These are phyloP conservation scores for Thielaviopsis punctulata DNA, from an alignment of 2,329 filamentous ascomycete species.

Conservation along the genomic window DNA sequence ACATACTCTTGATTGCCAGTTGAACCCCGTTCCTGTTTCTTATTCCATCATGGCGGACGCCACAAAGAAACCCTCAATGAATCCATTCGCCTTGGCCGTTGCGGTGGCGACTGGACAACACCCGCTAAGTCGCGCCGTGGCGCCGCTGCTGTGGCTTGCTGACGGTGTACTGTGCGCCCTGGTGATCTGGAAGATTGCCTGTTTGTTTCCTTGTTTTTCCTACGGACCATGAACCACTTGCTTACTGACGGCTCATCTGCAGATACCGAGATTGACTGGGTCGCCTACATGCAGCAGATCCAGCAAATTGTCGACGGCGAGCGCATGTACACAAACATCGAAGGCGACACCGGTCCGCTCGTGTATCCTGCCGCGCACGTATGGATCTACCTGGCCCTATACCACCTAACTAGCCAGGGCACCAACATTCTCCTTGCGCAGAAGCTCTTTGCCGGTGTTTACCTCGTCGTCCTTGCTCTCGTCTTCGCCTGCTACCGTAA, in stretches of 20 bases:
- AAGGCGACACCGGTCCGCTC: slow-evolving; percentile 76
- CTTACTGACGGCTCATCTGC: slow-evolving; percentile 6
- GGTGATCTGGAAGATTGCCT: slow-evolving; percentile 68
- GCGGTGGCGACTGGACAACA: slow-evolving; percentile 33
- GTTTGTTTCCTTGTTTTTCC: slow-evolving; percentile 31
- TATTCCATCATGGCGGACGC: neutral
- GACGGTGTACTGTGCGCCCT: slow-evolving; percentile 57
- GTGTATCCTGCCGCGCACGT: slow-evolving; percentile 93
- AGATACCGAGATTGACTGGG: slow-evolving; percentile 98
- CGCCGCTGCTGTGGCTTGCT: slow-evolving; percentile 46
- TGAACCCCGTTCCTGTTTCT: neutral
- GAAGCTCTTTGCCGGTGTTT: slow-evolving; percentile 62
- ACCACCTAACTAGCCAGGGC: slow-evolving; percentile 60
- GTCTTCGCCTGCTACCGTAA: slow-evolving; percentile 70
- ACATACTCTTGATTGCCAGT: no score
- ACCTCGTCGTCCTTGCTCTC: slow-evolving; percentile 55
- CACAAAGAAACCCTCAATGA: neutral
- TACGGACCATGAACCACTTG: neutral
- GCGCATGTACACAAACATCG: slow-evolving; percentile 71
- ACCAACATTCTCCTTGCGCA: slow-evolving; percentile 66
- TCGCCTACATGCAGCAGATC: slow-evolving; percentile 90
- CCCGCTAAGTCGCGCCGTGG: slow-evolving; percentile 30
- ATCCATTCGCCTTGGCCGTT: slow-evolving; percentile 16
- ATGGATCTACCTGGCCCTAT: slow-evolving; percentile 71
- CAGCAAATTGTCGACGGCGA: slow-evolving; percentile 65